Percentiles rank a stretch among this genome's conserved stretches.
Evolutionary conservation across 805 yeast species (phyloP).

Genomic region (Hanseniaspora thailandica): DNA sequence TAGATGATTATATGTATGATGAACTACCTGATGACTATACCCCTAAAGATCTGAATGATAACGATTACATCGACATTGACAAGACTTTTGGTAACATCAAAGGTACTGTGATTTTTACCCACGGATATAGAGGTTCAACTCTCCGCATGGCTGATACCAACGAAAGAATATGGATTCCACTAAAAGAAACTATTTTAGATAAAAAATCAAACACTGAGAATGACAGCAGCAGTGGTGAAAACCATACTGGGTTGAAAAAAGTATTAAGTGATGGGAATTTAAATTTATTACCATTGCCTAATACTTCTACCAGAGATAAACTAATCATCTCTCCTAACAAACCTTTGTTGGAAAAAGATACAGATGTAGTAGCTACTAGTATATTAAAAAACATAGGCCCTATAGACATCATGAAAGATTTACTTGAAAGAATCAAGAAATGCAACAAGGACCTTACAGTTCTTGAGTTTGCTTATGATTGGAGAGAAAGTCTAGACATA

Average conservation of each 20-base stretch:
- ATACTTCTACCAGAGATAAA: constrained; percentile 27
- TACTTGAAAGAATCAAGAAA: constrained; percentile 41
- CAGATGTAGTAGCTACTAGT: constrained; percentile 57
- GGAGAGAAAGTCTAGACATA: constrained; percentile 66
- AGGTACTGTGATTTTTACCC: constrained; percentile 71
- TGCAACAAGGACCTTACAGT: constrained; percentile 46
- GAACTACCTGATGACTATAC: constrained; percentile 15
- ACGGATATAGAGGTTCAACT: constrained; percentile 81
- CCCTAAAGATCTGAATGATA: constrained; percentile 16
- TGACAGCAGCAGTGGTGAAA: neutral
- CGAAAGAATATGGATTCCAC: constrained; percentile 74
- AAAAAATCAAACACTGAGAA: constrained; percentile 31
- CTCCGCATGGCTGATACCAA: constrained; percentile 53
- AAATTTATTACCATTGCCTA: constrained; percentile 1
- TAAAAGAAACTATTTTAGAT: constrained; percentile 61
- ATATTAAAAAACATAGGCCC: constrained; percentile 78
- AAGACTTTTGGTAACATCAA: constrained; percentile 33
- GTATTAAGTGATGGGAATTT: neutral
- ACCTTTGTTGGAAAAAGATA: constrained; percentile 50
- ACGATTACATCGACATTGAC: constrained; percentile 38
- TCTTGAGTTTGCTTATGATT: constrained; percentile 80
- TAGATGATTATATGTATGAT: constrained; percentile 15
- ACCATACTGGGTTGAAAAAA: neutral
- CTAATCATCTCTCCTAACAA: constrained; percentile 53
- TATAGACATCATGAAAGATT: constrained; percentile 57